These are phyloP conservation scores for Malbranchea cinnamomea DNA, from an alignment of 2,329 filamentous ascomycete genomes.

Conservation along the genomic window DNA sequence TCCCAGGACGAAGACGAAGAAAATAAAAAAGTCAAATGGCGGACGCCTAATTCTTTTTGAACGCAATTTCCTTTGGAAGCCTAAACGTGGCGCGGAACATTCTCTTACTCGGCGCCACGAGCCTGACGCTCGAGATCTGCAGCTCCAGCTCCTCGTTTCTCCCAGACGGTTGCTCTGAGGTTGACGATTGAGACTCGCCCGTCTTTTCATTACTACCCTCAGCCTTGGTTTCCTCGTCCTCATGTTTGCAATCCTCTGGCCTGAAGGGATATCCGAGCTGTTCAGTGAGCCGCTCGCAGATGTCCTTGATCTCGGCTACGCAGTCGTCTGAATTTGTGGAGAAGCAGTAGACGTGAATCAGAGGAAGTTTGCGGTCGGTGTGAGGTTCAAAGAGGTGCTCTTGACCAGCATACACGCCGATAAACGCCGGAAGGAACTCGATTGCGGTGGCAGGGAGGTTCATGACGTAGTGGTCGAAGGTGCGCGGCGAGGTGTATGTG, in stretches of 20 bases:
- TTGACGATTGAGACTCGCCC: too few species aligned
- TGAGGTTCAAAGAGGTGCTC: conserved; percentile 50
- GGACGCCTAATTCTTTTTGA: conserved; percentile 25
- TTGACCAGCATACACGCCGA: conserved; percentile 62
- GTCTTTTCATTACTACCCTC: too few species aligned
- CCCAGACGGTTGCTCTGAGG: too few species aligned
- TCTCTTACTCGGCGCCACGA: conserved; percentile 83
- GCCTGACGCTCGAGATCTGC: conserved; percentile 51
- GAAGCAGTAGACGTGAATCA: conserved; percentile 93
- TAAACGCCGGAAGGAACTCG: conserved; percentile 63
- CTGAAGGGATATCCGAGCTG: conserved; percentile 46
- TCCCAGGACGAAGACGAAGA: neutral
- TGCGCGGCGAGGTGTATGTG: conserved; percentile 39
- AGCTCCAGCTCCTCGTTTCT: conserved; percentile 44
- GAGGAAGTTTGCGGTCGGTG: conserved; percentile 49
- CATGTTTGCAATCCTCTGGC: conserved; percentile 34
- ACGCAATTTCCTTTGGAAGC: conserved; percentile 68
- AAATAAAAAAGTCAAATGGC: neutral
- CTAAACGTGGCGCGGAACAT: conserved; percentile 96
- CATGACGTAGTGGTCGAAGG: conserved; percentile 92
- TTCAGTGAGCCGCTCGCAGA: conserved; percentile 51
- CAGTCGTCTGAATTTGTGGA: conserved; percentile 67
- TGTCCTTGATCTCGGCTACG: conserved; percentile 40
- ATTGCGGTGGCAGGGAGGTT: conserved; percentile 86
- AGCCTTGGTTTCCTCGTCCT: conserved; percentile 42